Base-by-base conservation (phyloP, 148 eudicot genomes). In the Hydrangea macrophylla region DNA sequence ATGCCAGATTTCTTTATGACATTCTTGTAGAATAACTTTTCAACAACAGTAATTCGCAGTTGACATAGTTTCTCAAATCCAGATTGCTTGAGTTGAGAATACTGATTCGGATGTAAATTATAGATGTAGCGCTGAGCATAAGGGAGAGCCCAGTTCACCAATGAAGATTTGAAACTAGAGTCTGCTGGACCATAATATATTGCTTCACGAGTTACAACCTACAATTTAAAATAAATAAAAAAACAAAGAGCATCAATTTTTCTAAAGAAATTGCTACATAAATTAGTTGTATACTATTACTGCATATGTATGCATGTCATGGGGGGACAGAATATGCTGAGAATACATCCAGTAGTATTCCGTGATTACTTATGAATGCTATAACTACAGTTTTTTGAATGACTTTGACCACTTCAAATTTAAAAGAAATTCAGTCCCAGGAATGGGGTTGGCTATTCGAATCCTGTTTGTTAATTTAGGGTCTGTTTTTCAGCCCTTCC, bases 181-280 rank as follows among this genome's bases (percentile, higher is more conserved):
- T 88, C 91, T 36, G 80, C 77, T 59, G 76, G 78, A 48, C 96
- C 92, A 64, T 84, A 78, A 70, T 78, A 83, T 65, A 94, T 85
- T 51, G 97, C 87, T 83, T 94, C 97, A 62, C 91, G 99, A 72
- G 87, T 79, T 53, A 87, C 85, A 70, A 94, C 83, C 98, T 92
- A 82, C 78, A 78, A 53, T 25, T 53, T 50, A 74, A 56, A 9
- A n/a, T n/a, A n/a, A n/a, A n/a, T n/a, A n/a, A n/a, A 10, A 35
- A 13, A 39, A 55, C 36, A 58, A 12, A 31, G 15, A 13, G 30
- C 39, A 58, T 23, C 17, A 58, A 9, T 48, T 2, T 48, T 48
- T 18, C n/a, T 18, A 15, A 48, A 15, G n/a, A n/a, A n/a, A 2
- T 15, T 48, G 53, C n/a, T 22, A 3, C 7, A 48, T 3, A 48